phyloP scores from a whole-genome alignment of 257 asterid species.

The Fraxinus quadrangulata region DNA sequence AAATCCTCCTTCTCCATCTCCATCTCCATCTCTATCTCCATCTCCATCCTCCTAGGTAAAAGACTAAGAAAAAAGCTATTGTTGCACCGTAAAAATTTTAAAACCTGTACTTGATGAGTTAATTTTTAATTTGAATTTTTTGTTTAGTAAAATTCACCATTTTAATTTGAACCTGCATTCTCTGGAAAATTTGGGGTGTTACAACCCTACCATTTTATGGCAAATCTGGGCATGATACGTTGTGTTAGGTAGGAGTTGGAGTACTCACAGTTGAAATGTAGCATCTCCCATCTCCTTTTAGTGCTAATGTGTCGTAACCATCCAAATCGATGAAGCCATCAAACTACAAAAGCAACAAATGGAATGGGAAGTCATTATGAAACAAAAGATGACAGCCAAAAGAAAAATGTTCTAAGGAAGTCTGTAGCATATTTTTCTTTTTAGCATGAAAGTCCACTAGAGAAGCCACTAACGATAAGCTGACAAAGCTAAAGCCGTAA shows the following conservation, averaged over 20 bases:
- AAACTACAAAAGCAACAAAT: slow-evolving; percentile 55
- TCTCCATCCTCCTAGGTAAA: too few species aligned
- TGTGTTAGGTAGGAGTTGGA: slow-evolving; percentile 15
- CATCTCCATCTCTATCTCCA: too few species aligned
- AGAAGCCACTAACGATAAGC: background rate
- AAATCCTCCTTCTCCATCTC: too few species aligned
- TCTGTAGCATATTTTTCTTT: background rate
- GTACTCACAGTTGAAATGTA: slow-evolving; percentile 93
- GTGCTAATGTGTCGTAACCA: slow-evolving; percentile 72
- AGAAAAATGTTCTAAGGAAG: background rate
- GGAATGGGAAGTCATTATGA: slow-evolving; percentile 10
- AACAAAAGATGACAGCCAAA: background rate
- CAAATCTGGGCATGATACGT: slow-evolving; percentile 17
- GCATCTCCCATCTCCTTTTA: slow-evolving; percentile 95
- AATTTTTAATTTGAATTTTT: too few species aligned
- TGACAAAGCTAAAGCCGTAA: slow-evolving; percentile 6
- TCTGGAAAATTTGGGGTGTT: too few species aligned
- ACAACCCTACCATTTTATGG: background rate
- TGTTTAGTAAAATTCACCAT: too few species aligned
- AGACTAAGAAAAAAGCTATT: too few species aligned
- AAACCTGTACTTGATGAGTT: too few species aligned
- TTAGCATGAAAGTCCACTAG: background rate
- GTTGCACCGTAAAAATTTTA: too few species aligned
- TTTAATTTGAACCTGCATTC: too few species aligned
- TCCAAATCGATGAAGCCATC: slow-evolving; percentile 96